Evolutionary conservation across 345 rosid genomes (phyloP).

Genomic region (Gossypium rotundifolium): DNA sequence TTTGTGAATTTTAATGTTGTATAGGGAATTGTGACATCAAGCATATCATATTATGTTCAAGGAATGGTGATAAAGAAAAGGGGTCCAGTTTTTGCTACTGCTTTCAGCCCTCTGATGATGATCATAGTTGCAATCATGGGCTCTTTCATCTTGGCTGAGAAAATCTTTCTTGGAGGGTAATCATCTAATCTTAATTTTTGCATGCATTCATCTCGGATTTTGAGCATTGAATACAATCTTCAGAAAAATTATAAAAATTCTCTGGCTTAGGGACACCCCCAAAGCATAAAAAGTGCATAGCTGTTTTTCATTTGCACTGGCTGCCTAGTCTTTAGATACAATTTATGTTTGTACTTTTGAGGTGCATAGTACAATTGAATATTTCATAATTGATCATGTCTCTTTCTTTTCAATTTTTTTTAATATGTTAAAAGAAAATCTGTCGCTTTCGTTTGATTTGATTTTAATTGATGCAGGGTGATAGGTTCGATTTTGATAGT

Average conservation of each 20-base stretch:
- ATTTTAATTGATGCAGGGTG: slow-evolving; percentile 38
- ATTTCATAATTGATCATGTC: background rate
- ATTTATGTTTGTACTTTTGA: background rate
- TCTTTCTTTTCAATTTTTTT: background rate
- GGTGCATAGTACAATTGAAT: background rate
- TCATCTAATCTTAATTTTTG: background rate
- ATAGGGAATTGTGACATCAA: slow-evolving; percentile 89
- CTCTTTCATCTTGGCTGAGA: slow-evolving; percentile 77
- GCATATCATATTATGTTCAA: slow-evolving; percentile 96
- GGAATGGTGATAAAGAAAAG: slow-evolving; percentile 78
- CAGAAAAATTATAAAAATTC: too few species aligned
- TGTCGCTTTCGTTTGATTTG: background rate
- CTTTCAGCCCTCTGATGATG: slow-evolving; percentile 91
- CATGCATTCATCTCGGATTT: background rate
- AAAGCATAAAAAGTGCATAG: background rate
- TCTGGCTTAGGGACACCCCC: too few species aligned
- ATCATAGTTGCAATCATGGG: slow-evolving; percentile 89
- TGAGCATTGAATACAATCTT: too few species aligned
- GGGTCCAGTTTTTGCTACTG: slow-evolving; percentile 93
- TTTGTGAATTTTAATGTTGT: background rate
- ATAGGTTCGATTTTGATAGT: slow-evolving; percentile 57
- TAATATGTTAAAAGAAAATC: background rate
- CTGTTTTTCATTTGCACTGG: background rate
- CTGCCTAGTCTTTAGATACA: background rate
- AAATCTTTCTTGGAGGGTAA: slow-evolving; percentile 87